Evolutionary conservation across 768 basidiomycete genomes (phyloP), one percentile per base, ranked within the genome.

Genomic region (Zangia roseola): DNA sequence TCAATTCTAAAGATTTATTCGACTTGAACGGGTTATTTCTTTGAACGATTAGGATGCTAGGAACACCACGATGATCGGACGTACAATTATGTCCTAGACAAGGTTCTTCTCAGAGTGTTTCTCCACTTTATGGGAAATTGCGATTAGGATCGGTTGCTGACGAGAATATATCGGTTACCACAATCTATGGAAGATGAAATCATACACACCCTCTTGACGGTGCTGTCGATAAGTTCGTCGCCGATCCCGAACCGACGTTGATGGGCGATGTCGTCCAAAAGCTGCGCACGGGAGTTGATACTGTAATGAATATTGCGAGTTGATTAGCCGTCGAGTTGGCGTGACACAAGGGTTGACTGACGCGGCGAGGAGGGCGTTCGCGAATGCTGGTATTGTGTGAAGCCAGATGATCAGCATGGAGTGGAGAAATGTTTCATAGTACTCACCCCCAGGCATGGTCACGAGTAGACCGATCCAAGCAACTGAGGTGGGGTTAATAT

Each of bases 371-470:
- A 59, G 4, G 21, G 40, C 3, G 21, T 61, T 61, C n/a, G 47
- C 53, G 6, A 56, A 62, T 31, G 62, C 60, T 61, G 21, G 4
- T 10, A 37, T 20, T 13, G 17, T 10, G n/a, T 19, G 28, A 20
- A 17, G 19, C 28, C 23, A 21, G 19, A 31, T 24, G 4, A 17
- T 59, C 12, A 44, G 17, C 14, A 8, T 16, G 9, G 1, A 10
- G 4, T 7, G 6, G 20, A 10, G 2, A 8, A 2, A 20, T 21
- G n/a, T 0, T 30, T 10, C 4, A 28, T 10, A 12, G 20, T 19
- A 26, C 56, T 46, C 39, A 46, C 60, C 57, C 45, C 60, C 60
- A 7, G 60, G 60, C 53, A 53, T 56, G 30, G 20, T n/a, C 4
- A 49, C 45, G 16, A 59, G 10, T 4, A 62, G 25, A 20, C 49